A percentile compares a stretch with the other conserved stretches of the same genome.
phyloP scores from a whole-genome alignment of 306 rosid genomes.

The Carpinus fangiana region DNA sequence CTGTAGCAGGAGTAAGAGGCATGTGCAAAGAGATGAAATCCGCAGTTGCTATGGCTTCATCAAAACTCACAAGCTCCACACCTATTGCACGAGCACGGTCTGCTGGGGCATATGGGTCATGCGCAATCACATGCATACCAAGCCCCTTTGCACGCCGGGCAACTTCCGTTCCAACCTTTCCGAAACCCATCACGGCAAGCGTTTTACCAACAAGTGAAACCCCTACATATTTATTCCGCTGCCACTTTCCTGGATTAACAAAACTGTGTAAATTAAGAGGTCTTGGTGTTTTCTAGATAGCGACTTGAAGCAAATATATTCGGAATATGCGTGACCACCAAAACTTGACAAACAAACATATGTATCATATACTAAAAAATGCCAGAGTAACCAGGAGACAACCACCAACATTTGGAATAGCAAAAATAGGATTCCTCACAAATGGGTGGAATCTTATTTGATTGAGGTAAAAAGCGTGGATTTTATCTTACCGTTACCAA shows the following conservation, averaged over 20 bases:
- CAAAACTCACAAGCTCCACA: conserved; percentile 94
- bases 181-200: conserved; percentile 94
- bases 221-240: conserved; percentile 88
- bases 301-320: background rate
- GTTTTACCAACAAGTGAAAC: conserved; percentile 97
- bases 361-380: background rate
- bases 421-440: background rate
- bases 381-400: background rate
- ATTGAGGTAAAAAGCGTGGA: background rate
- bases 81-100: conserved; percentile 98
- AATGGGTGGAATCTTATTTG: background rate
- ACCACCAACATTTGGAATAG: background rate
- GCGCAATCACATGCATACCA: conserved; percentile 95
- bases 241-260: conserved; percentile 77
- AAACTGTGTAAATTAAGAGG: conserved; percentile 5
- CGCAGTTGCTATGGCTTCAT: conserved; percentile 77
- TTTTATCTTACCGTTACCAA: background rate
- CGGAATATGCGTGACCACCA: background rate
- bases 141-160: conserved; percentile 98
- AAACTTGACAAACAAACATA: background rate
- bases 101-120: conserved; percentile 93
- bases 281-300: conserved; percentile 3
- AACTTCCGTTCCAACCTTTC: conserved; percentile 97
- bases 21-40: conserved; percentile 96
- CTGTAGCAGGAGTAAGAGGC: conserved; percentile 93